Percentiles rank a stretch among this genome's conserved stretches.
phyloP scores from a whole-genome alignment of 345 rosid genomes.

The Noccaea bulbosa region DNA sequence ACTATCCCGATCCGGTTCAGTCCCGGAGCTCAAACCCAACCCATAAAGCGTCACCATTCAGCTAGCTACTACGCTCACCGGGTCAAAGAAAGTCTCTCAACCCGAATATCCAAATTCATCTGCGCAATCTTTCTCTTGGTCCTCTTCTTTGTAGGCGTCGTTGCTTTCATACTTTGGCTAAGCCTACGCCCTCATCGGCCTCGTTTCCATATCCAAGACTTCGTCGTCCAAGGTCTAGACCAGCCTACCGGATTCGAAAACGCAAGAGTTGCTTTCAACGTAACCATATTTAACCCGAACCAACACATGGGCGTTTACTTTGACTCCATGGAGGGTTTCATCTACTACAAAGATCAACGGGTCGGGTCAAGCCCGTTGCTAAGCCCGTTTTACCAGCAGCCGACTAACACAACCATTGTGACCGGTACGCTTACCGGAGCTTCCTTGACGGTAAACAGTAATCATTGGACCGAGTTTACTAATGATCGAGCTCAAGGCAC shows the following conservation, averaged over 20 bases:
- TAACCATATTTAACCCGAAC: conserved; percentile 73
- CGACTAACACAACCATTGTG: conserved; percentile 63
- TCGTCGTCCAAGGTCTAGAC: conserved; percentile 58
- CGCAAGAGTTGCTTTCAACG: conserved; percentile 61
- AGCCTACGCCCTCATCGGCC: conserved; percentile 93
- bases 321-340: conserved; percentile 53
- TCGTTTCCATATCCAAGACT: conserved; percentile 56
- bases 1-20: conserved; percentile 39
- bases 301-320: conserved; percentile 66
- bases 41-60: conserved; percentile 49
- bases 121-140: conserved; percentile 60
- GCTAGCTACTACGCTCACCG: conserved; percentile 64
- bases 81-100: conserved; percentile 69
- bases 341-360: conserved; percentile 63
- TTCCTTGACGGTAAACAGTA: conserved; percentile 57
- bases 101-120: conserved; percentile 61
- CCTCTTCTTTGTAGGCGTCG: conserved; percentile 54
- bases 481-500: conserved; percentile 61
- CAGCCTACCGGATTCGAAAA: conserved; percentile 63
- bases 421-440: conserved; percentile 54
- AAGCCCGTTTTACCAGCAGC: conserved; percentile 63
- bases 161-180: conserved; percentile 72
- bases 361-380: conserved; percentile 58
- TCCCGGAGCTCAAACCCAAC: conserved; percentile 14
- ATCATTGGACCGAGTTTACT: conserved; percentile 69